Base-by-base conservation (phyloP, 108 stramenopile genomes). In the Discostella stelligeroides region DNA sequence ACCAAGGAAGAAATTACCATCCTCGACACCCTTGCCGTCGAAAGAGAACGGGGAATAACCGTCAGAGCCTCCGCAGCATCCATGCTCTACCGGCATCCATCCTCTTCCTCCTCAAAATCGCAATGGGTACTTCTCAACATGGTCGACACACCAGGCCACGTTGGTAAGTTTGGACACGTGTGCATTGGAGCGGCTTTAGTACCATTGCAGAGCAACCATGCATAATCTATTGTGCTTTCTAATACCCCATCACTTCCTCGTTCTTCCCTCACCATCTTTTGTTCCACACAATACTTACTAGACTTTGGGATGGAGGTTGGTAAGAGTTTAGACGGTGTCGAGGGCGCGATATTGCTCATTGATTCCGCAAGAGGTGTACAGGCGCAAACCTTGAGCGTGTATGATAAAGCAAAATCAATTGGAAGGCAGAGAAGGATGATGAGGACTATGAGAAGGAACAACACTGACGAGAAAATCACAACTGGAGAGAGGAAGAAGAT, bases 1-100 rank as follows among this genome's bases (percentile, higher is more conserved):
- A 60, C 71, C 30, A 90, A 87, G 64, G 90, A 94, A 80, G 82
- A 88, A 64, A 97, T 98, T 49, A 91, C 96, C 61, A 68, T 97
- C 4, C 91, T 99, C 68, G 99, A 99, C 73, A 96, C 95, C 21
- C 80, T 98, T 46, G 82, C 96, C 50, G 96, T 98, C 11, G 99
- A 99, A 79, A 54, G 85, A 48, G 95, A 98, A 72, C 85, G 98
- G 34, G 98, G 98, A 4, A 99, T 99, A 60, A 99, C 98, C 6
- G 97, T 99, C 61, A 99, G 97, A 77, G 96, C 97, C 11, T 91
- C 95, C 1, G 90, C 96, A 12, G 99, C 99, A n/a, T 90, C 96
- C 49, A 97, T 99, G 93, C 70, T 97, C 9, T 96, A 96, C 70
- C 85, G 70, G 0, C 96, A 95, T 88, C 86, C 4, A 89, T 92